Evolutionary conservation across 1,139 yeast genomes (phyloP), one percentile per base, ranked within the genome.

Genomic region (Debaryomycetaceae sp.): DNA sequence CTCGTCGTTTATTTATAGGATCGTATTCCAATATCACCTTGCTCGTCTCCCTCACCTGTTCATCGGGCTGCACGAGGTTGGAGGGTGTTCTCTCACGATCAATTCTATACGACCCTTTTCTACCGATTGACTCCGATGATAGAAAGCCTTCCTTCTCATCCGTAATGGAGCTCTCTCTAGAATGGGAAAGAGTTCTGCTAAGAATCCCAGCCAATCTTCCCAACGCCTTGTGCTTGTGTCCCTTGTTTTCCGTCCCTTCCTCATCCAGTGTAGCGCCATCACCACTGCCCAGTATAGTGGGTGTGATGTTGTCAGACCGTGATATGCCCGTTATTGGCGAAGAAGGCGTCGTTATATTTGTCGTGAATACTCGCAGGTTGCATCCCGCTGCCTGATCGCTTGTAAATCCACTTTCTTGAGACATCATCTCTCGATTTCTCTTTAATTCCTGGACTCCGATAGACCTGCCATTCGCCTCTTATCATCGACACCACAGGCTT

Each of bases 1-100:
- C 83, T 61, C 91, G 87, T 42, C 96, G 79, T 49, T 87, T 85
- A 3, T 88, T 84, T 4, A 87, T 78, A 0, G 98, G 98, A 62
- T 93, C 97, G 62, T 87, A 90, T 53, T 90, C 96, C 41, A 93
- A 76, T 40, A 78, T 81, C 6, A 95, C 90, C 49, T 79, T 80
- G 49, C 80, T 84, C 0, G 98, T 91, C 63, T 93, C 98, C 57
- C 86, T 89, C 7, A 93, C 97, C 4, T 65, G 53, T 11, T 36
- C 34, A 7, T 14, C 33, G 8, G 14, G 13, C 24, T n/a, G 40
- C 13, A 9, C 17, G 11, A 11, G 2, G 31, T 27, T 7, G 31
- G 31, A 8, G 11, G 8, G 8, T 27, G 31, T 7, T 11, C 31
- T 27, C 11, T 27, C 31, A 7, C 31, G 8, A 27, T 27, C 11